These are phyloP conservation scores for Gaeumannomyces tritici DNA, from an alignment of 2,329 filamentous ascomycete species.

Conservation along the genomic window DNA sequence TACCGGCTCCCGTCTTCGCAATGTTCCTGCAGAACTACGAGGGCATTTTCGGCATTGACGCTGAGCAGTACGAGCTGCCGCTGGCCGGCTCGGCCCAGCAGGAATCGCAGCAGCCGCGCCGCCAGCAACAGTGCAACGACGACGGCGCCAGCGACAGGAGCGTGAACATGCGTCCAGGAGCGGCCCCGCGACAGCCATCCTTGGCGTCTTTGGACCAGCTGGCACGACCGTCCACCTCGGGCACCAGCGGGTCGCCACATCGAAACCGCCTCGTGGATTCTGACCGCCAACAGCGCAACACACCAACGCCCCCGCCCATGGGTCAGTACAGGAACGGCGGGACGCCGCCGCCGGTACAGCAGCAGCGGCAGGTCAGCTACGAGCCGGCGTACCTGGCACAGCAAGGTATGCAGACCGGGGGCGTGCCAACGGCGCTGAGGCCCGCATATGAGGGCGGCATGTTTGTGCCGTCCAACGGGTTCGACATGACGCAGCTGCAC, in stretches of 20 bases:
- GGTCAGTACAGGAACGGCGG: constrained; percentile 22
- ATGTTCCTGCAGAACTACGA: constrained; percentile 87
- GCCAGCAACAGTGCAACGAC: constrained; percentile 3
- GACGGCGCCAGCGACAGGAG: neutral
- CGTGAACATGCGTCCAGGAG: neutral
- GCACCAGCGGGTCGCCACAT: constrained; percentile 40
- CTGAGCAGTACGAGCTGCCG: constrained; percentile 53
- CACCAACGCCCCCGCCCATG: constrained; percentile 41
- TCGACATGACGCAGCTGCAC: constrained; percentile 22
- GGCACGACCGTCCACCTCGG: constrained; percentile 38
- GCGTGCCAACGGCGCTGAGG: constrained; percentile 18
- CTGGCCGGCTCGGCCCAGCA: constrained; percentile 28
- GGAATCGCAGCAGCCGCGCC: constrained; percentile 11
- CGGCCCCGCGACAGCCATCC: constrained; percentile 7
- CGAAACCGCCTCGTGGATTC: constrained; percentile 37
- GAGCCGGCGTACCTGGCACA: constrained; percentile 33
- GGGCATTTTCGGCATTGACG: constrained; percentile 67
- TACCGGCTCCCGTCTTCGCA: constrained; percentile 88
- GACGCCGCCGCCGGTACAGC: constrained; percentile 30
- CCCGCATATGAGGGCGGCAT: constrained; percentile 36
- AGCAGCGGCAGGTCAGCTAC: constrained; percentile 22
- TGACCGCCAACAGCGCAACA: constrained; percentile 22
- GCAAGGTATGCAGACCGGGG: constrained; percentile 14
- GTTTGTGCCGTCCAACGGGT: constrained; percentile 19
- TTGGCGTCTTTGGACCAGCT: constrained; percentile 18